Evolutionary conservation across 768 basidiomycete species (phyloP), one percentile per base, ranked within the genome.

Genomic region (Gymnopilus dilepis): DNA sequence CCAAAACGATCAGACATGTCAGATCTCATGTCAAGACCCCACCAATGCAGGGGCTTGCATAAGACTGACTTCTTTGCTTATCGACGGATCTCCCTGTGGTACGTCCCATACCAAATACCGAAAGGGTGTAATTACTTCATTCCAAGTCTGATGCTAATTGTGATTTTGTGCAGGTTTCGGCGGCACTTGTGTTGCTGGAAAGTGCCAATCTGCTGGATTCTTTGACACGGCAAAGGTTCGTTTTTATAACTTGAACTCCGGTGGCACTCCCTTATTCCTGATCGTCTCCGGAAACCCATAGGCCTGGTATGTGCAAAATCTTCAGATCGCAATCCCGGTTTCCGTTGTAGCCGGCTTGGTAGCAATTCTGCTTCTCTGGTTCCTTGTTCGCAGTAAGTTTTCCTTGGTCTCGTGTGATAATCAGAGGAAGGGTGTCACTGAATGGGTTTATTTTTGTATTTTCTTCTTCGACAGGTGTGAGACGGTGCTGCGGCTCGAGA

Each of bases 61-160:
- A 21, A 75, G 88, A 40, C 77, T 95, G 50, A 87, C 89, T 58
- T 84, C 91, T 3, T 73, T 84, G 43, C 85, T 95, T 51, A 79
- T 92, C 56, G 90, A 94, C 71, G 94, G 94, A 22, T 92, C 91
- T 30, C 87, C 91, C 13, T 96, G 94, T 73, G 92, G 92, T 86
- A 68, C 60, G 85, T 78, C 52, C 34, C 31, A 21, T 59, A 11
- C 34, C 21, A 43, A 50, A 56, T 53, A 51, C 56, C 56, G 43
- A 37, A 59, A 24, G 41, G 54, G 57, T n/a, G 50, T 43, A 54
- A 28, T 56, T 33, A 59, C 50, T 38, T 51, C 26, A 52, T 63
- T 60, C 55, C 50, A 56, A 43, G 34, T 24, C 12, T 48, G 34
- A 34, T 56, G 42, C 64, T 43, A 67, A 62, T 56, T 40, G 52